phyloP scores from a whole-genome alignment of 352 stramenopile genomes.

The Elongisporangium prolatum region DNA sequence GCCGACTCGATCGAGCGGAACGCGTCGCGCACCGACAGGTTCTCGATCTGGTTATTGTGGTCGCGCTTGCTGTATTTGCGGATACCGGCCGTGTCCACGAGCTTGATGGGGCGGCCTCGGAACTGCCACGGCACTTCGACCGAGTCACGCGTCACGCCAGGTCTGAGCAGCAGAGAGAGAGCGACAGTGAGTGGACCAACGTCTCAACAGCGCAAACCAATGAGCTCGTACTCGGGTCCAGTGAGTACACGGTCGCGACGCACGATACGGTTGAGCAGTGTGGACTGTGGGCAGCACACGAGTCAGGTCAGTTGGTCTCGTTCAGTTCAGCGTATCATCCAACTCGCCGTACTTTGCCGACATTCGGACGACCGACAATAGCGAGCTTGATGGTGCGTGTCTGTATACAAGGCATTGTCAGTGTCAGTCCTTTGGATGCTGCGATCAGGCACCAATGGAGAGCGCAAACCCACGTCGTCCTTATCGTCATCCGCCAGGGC shows the following conservation, averaged over 20 bases:
- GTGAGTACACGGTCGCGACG: slow-evolving; percentile 77
- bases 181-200: slow-evolving; percentile 1
- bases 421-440: neutral
- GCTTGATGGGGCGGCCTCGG: slow-evolving; percentile 61
- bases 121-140: slow-evolving; percentile 81
- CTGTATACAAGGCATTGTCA: slow-evolving; percentile 12
- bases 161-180: slow-evolving; percentile 21
- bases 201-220: neutral
- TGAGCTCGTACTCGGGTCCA: slow-evolving; percentile 60
- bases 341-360: slow-evolving; percentile 40
- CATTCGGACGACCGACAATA: slow-evolving; percentile 76
- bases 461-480: slow-evolving; percentile 33
- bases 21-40: slow-evolving; percentile 75
- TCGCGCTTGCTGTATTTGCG: slow-evolving; percentile 83
- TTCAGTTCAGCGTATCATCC: neutral
- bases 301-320: neutral
- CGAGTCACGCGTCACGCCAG: slow-evolving; percentile 76
- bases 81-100: slow-evolving; percentile 82
- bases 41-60: slow-evolving; percentile 80
- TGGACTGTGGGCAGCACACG: slow-evolving; percentile 27
- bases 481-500: slow-evolving; percentile 24
- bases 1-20: slow-evolving; percentile 79
- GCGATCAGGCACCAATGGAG: neutral
- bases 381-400: slow-evolving; percentile 65
- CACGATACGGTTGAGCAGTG: slow-evolving; percentile 78